Evolutionary conservation across 805 yeast genomes (phyloP), one percentile per base, ranked within the genome.

Genomic region (Kodamaea neixiangensis): DNA sequence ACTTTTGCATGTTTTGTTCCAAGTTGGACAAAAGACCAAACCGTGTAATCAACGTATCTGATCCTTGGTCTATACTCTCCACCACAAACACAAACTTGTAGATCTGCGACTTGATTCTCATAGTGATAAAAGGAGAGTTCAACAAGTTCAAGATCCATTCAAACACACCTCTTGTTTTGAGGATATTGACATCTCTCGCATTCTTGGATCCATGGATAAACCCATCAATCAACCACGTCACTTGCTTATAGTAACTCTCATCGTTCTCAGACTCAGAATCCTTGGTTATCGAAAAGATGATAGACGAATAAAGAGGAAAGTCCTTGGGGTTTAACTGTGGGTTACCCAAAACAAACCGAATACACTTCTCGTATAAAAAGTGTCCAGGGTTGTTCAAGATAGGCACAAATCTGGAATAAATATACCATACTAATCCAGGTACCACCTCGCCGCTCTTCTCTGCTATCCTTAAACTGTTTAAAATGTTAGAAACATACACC

Each of bases 361-460:
- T 81, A 0, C 82, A 81, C 56, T 82, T 81, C 55, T 91, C 97
- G 65, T 86, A 88, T 17, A 93, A 64, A 58, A 76, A 78, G 54
- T 89, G 93, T 0, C 84, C 81, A 0, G 97, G 97, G 54, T 85
- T 82, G 5, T 75, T 64, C 51, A 89, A 63, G 1, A 89, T 72
- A 2, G 81, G 79, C 3, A 82, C 68, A 35, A 90, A 63, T 47
- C 79, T 76, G 0, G 89, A 78, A 37, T 85, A 65, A 49, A 82
- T 62, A 14, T 74, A 68, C 67, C 86, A 79, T n/a, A 84, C 70
- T 14, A 86, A 54, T 2, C 84, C 77, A 0, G 83, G 59, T 5
- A 78, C 44, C 1, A 42, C 18, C 7, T 38, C 45, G 53, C 1
- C 59, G 62, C 7, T 49, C 41, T 7, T 49, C 52, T 53, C 47